Evolutionary conservation across 192 early-diverging fungal species (phyloP).

Genomic region (Phlyctochytrium bullatum): DNA sequence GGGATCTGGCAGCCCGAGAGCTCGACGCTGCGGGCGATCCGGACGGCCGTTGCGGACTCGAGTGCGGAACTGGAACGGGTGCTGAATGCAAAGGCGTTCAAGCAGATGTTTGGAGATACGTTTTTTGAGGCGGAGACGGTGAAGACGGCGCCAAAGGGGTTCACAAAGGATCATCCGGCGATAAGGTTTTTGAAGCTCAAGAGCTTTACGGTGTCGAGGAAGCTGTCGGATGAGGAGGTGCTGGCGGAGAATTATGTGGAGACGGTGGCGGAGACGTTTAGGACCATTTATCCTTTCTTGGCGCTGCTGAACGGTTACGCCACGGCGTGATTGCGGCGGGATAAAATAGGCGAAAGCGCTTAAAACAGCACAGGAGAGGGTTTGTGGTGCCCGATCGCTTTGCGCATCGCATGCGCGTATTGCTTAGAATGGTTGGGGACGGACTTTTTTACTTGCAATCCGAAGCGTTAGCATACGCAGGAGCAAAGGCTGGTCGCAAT

Average conservation of each 20-base stretch:
- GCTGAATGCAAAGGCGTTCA: not conserved
- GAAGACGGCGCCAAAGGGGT: conserved; percentile 57
- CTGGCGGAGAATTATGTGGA: conserved; percentile 50
- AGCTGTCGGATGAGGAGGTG: conserved; percentile 51
- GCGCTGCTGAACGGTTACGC: conserved; percentile 50
- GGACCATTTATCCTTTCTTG: conserved; percentile 50
- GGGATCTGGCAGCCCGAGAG: conserved; percentile 48
- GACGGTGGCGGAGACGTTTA: conserved; percentile 39
- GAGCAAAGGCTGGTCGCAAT: too few relatives aligned
- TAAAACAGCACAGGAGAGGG: too few relatives aligned
- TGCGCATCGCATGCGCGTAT: too few relatives aligned
- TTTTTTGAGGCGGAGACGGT: conserved; percentile 20
- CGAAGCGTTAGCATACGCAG: too few relatives aligned
- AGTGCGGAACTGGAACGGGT: conserved; percentile 37
- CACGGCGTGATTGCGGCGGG: too few relatives aligned
- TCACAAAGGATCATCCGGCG: conserved; percentile 51
- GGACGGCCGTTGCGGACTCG: not conserved
- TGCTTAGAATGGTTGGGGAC: too few relatives aligned
- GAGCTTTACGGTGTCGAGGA: conserved; percentile 46
- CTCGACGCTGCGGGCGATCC: conserved; percentile 30
- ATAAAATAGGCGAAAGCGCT: too few relatives aligned
- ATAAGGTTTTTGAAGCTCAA: conserved; percentile 54
- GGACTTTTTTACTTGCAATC: too few relatives aligned
- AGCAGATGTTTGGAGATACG: conserved; percentile 6
- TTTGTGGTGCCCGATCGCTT: too few relatives aligned